These are phyloP conservation scores for Fagopyrum esculentum DNA, from an alignment of 148 eudicot genomes.

Conservation along the genomic window DNA sequence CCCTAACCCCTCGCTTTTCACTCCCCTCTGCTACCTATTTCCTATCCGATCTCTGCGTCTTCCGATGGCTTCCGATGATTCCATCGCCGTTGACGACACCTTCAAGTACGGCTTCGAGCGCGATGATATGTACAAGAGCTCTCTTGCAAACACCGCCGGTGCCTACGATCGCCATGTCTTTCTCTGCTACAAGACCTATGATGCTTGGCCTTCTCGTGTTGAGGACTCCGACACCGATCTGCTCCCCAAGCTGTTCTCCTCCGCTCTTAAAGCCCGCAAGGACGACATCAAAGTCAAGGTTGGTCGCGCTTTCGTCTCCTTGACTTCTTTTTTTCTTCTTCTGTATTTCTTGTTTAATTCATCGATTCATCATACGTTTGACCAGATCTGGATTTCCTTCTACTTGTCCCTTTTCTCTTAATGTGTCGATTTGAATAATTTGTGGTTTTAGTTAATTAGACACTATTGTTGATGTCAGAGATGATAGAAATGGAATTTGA, in stretches of 20 bases:
- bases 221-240: constrained; percentile 64
- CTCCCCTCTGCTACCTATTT: not conserved
- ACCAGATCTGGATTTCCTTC: not conserved
- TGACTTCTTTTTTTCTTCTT: not conserved
- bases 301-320: not conserved
- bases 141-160: constrained; percentile 48
- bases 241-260: constrained; percentile 54
- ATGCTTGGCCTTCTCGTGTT: constrained; percentile 58
- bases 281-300: constrained; percentile 41
- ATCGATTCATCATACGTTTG: not conserved
- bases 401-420: not conserved
- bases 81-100: constrained; percentile 26
- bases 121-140: constrained; percentile 46
- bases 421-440: not conserved
- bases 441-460: not conserved
- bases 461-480: not conserved
- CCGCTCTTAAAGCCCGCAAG: constrained; percentile 55
- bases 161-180: constrained; percentile 64
- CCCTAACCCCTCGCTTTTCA: not conserved
- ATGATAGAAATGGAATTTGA: not conserved
- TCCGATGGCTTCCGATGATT: constrained; percentile 19
- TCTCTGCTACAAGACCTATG: constrained; percentile 55
- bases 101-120: constrained; percentile 60
- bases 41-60: not conserved
- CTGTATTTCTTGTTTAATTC: not conserved